phyloP scores from a whole-genome alignment of 108 stramenopile genomes.

The Mediolabrus comicus region DNA sequence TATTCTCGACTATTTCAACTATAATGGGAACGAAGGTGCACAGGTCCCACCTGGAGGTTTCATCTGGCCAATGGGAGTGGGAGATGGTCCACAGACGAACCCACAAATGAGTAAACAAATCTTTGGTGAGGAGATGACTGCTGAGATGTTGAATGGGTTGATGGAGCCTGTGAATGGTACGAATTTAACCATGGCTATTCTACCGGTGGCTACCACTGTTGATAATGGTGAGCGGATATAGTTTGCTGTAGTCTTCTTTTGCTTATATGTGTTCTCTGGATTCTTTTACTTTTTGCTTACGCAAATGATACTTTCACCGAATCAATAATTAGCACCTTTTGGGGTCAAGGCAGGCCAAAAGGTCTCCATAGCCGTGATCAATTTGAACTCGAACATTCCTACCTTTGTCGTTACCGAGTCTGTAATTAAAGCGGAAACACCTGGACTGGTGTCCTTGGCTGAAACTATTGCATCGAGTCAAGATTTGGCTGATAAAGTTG shows the following conservation, averaged over 20 bases:
- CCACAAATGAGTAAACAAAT: not conserved
- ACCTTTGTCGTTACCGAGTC: no score
- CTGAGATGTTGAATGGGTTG: not conserved
- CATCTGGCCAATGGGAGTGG: not conserved
- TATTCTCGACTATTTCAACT: not conserved
- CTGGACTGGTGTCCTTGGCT: no score
- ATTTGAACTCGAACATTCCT: no score
- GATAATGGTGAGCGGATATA: not conserved
- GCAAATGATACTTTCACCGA: not conserved
- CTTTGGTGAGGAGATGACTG: not conserved
- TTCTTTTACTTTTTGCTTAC: not conserved
- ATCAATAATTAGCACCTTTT: not conserved
- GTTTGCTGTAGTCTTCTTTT: not conserved
- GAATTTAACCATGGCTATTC: slow-evolving; percentile 6
- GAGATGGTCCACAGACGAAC: not conserved
- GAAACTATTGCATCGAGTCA: no score
- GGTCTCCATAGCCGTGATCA: no score
- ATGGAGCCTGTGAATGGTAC: not conserved
- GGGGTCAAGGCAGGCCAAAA: slow-evolving; percentile 4
- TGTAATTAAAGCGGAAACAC: no score
- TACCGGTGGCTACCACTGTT: slow-evolving; percentile 1
- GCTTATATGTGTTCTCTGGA: not conserved
- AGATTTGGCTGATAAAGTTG: no score
- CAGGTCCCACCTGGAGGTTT: not conserved
- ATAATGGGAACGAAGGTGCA: not conserved